Evolutionary conservation across 116 monocot genomes (phyloP).

Genomic region (Dioscorea cayenensis): DNA sequence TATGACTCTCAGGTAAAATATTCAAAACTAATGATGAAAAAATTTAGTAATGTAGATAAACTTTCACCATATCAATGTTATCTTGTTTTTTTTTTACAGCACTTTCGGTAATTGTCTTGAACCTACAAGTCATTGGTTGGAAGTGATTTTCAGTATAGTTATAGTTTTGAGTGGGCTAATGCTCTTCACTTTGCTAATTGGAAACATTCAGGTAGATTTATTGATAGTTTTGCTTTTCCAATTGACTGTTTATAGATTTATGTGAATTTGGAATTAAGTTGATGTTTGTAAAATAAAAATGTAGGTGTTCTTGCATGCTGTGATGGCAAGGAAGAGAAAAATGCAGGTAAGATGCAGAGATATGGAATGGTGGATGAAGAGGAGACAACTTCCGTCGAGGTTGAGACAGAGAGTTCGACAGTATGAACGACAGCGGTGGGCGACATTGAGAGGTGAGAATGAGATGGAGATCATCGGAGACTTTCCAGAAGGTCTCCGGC

Average conservation of each 20-base stretch:
- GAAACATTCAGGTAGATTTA: constrained; percentile 60
- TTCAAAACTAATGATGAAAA: background rate
- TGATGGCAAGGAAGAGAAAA: constrained; percentile 52
- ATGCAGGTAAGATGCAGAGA: constrained; percentile 47
- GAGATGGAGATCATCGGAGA: constrained; percentile 58
- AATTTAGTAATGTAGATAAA: background rate
- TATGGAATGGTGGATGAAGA: constrained; percentile 80
- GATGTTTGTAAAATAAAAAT: no score
- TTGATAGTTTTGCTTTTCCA: background rate
- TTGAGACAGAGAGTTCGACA: constrained; percentile 56
- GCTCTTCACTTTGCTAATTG: constrained; percentile 62
- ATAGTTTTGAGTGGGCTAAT: constrained; percentile 48
- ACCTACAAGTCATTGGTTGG: constrained; percentile 62
- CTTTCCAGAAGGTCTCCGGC: constrained; percentile 60
- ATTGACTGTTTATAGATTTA: background rate
- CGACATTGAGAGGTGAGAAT: constrained; percentile 57
- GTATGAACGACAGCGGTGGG: constrained; percentile 68
- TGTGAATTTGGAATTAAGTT: background rate
- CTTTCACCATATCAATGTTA: no score
- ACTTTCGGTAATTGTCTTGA: constrained; percentile 62
- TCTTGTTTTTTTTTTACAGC: constrained; percentile 16
- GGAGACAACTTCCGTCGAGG: constrained; percentile 44
- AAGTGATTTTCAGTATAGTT: constrained; percentile 63
- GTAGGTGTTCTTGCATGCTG: constrained; percentile 61
- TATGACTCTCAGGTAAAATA: constrained; percentile 70